Evolutionary conservation across 1,284 basidiomycete species (phyloP).

Genomic region (Lentinus polychrous): DNA sequence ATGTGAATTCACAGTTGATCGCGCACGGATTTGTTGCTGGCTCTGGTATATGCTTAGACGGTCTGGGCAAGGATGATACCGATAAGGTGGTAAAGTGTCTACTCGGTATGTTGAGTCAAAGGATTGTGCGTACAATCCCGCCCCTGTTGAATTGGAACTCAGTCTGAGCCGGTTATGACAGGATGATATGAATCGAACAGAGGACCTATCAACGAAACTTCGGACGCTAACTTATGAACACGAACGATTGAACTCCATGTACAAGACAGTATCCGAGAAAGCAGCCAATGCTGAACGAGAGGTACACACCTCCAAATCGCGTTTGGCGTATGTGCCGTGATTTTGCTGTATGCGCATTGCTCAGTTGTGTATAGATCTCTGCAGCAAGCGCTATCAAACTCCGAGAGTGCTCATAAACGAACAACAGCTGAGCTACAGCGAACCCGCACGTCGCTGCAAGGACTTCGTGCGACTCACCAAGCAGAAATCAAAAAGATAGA

Average conservation of each 20-base stretch:
- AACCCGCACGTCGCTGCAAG: constrained; percentile 54
- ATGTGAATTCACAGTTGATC: constrained; percentile 71
- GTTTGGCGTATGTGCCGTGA: constrained; percentile 48
- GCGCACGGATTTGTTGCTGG: constrained; percentile 71
- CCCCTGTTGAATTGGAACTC: neutral
- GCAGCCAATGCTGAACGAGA: constrained; percentile 71
- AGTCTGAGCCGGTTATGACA: constrained; percentile 22
- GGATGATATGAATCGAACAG: constrained; percentile 79
- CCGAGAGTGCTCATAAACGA: constrained; percentile 62
- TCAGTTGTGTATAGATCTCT: constrained; percentile 35
- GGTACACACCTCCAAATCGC: constrained; percentile 63
- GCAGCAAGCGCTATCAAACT: constrained; percentile 45
- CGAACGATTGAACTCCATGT: constrained; percentile 66
- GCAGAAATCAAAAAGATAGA: constrained; percentile 79
- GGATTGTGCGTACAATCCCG: constrained; percentile 51
- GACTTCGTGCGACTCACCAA: constrained; percentile 57
- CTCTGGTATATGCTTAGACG: constrained; percentile 59
- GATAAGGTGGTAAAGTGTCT: constrained; percentile 71
- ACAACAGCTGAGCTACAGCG: constrained; percentile 63
- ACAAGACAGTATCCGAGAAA: constrained; percentile 46
- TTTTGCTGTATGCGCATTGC: neutral
- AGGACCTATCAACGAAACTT: constrained; percentile 69
- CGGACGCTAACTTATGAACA: constrained; percentile 79
- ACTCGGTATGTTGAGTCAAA: constrained; percentile 70
- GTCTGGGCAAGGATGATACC: constrained; percentile 49